Conservation (phyloP, 2,329 filamentous ascomycete species). For the Nemania sp. region DNA sequence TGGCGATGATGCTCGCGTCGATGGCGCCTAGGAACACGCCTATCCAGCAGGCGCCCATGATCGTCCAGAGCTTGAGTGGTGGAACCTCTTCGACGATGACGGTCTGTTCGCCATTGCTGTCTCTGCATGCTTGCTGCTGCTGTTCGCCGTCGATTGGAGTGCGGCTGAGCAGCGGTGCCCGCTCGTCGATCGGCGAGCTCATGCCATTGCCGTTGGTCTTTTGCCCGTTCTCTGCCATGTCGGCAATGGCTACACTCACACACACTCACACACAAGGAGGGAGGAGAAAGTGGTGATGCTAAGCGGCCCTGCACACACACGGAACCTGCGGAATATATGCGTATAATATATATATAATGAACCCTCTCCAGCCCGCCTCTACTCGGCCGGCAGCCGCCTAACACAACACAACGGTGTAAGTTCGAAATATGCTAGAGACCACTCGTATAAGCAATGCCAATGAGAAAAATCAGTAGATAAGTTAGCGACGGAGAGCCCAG, state of each 20-base stretch:
- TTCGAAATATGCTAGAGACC: background rate
- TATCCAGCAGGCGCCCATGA: slow-evolving; percentile 59
- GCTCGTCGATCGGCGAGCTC: slow-evolving; percentile 13
- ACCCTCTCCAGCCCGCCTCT: background rate
- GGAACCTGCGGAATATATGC: no score
- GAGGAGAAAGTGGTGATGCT: no score
- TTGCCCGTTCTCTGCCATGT: slow-evolving; percentile 25
- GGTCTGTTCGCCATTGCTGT: slow-evolving; percentile 51
- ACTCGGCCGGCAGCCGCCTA: background rate
- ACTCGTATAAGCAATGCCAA: background rate
- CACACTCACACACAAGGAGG: no score
- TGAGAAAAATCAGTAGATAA: background rate
- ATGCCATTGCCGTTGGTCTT: slow-evolving; percentile 11
- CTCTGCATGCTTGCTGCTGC: slow-evolving; percentile 25
- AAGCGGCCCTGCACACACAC: no score
- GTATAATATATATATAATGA: no score
- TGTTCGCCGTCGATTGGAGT: slow-evolving; percentile 8
- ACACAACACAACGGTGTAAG: no score
- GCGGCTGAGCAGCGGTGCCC: slow-evolving; percentile 35
- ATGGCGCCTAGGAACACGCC: slow-evolving; percentile 67
- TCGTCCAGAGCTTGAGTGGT: slow-evolving; percentile 53
- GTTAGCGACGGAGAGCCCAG: background rate
- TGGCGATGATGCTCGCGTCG: slow-evolving; percentile 84
- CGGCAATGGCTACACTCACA: background rate
- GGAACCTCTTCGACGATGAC: slow-evolving; percentile 54